Base-by-base conservation (phyloP, 805 yeast genomes). In the Helenozyma baotianmanensis region DNA sequence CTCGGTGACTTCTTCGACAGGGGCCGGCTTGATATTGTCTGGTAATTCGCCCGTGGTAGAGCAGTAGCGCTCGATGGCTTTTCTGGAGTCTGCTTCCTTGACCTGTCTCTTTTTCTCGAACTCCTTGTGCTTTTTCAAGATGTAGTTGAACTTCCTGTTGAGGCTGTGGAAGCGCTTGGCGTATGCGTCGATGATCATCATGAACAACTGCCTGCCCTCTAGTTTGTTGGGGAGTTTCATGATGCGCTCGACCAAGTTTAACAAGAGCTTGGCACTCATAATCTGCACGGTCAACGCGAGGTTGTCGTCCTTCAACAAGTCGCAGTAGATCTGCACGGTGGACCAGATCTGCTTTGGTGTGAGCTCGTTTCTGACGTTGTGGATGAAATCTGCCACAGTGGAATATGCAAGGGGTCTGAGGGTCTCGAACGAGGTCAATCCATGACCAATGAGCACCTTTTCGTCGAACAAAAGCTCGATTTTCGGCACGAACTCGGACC, bases 321-420 rank as follows among this genome's bases (percentile, higher is more conserved):
- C 74, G 50, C 95, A 82, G 52, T 87, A 92, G 36, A 86, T 81
- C 27, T 71, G 74, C 4, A 94, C 90, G 0, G 96, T 85, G 37
- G 82, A 79, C 80, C 95, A 81, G 9, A 92, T 82, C 53, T 87
- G 96, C 24, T 76, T 78, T 2, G 89, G 76, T 1, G 84, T 80
- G 33, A 92, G 64, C 45, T 89, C 94, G 30, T 80, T 74, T 45
- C 97, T 77, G 3, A 90, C 90, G 51, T 86, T 87, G 51, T 92
- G 97, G 33, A 92, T 82, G 48, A 94, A 81, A 53, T 92, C 99
- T 0, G 98, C 97, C 30, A 92, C 90, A 10, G 94, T 86, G 22
- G 94, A 83, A 56, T 89, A 92, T 0, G 97, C 97, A 50, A 92
- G 64, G 0, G 97, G 97, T 45, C 96, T 71, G 33, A 92, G 69